phyloP scores from a whole-genome alignment of 2,329 filamentous ascomycete species.

The Penicillium polonicum region DNA sequence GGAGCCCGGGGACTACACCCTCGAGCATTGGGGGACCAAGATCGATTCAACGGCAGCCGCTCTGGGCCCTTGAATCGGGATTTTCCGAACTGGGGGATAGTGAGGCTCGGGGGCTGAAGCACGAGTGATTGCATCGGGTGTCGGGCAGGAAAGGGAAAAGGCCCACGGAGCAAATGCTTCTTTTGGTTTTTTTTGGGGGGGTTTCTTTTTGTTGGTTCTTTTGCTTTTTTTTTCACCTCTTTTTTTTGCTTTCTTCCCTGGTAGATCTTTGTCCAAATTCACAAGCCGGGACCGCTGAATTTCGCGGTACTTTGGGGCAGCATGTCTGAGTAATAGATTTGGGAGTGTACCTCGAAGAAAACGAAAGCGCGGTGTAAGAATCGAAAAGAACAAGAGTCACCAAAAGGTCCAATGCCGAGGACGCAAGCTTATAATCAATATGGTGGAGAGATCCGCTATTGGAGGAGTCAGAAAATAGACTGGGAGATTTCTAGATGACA shows the following conservation, averaged over 20 bases:
- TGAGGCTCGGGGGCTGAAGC: slow-evolving; percentile 40
- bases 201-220: not conserved
- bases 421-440: slow-evolving; percentile 37
- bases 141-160: slow-evolving; percentile 14
- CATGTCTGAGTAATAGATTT: slow-evolving; percentile 29
- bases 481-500: slow-evolving; percentile 37
- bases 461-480: slow-evolving; percentile 41
- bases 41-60: slow-evolving; percentile 34
- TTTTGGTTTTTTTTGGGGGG: not conserved
- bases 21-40: slow-evolving; percentile 39
- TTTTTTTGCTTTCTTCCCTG: not conserved
- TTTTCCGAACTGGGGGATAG: slow-evolving; percentile 39
- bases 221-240: not conserved
- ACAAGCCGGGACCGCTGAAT: slow-evolving; percentile 25
- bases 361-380: slow-evolving; percentile 14
- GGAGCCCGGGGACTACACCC: slow-evolving; percentile 41
- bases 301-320: slow-evolving; percentile 24
- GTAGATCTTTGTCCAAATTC: slow-evolving; percentile 15
- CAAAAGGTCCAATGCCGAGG: slow-evolving; percentile 18
- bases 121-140: slow-evolving; percentile 45
- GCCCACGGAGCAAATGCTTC: slow-evolving; percentile 16
- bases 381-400: slow-evolving; percentile 20
- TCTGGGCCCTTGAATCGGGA: slow-evolving; percentile 37
- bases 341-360: slow-evolving; percentile 5
- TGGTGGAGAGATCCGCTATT: slow-evolving; percentile 31